A percentile compares a stretch with the other conserved stretches of the same genome.
Evolutionary conservation across 1,139 yeast genomes (phyloP).

Genomic region (Candida freyschussii): DNA sequence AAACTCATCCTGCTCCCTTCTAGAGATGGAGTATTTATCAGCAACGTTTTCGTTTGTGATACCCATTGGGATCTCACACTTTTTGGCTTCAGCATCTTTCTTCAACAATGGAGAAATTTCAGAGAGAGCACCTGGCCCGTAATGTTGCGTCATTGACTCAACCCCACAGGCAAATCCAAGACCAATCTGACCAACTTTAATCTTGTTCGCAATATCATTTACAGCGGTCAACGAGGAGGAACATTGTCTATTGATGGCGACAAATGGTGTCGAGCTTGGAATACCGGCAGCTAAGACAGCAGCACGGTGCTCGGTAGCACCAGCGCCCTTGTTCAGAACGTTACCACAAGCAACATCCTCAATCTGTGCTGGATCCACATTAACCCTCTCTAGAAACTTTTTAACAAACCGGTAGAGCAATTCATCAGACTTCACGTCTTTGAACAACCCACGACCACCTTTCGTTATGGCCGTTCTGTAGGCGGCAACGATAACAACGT

Average conservation of each 20-base stretch:
- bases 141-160: conserved; percentile 85
- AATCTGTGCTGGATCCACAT: conserved; percentile 55
- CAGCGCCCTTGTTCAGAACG: conserved; percentile 86
- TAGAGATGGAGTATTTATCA: conserved; percentile 52
- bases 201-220: conserved; percentile 85
- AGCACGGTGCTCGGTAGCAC: conserved; percentile 89
- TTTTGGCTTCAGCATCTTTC: conserved; percentile 43
- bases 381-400: conserved; percentile 53
- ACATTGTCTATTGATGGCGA: conserved; percentile 89
- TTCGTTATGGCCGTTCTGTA: conserved; percentile 85
- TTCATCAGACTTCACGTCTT: conserved; percentile 73
- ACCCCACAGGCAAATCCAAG: conserved; percentile 91
- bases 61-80: conserved; percentile 88
- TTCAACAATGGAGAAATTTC: conserved; percentile 51
- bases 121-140: conserved; percentile 69
- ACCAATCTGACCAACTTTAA: conserved; percentile 79
- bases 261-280: conserved; percentile 66
- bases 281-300: conserved; percentile 73
- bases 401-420: conserved; percentile 58
- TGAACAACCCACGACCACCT: conserved; percentile 80
- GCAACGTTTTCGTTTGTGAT: conserved; percentile 80
- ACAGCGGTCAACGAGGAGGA: conserved; percentile 91
- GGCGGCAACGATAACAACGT: conserved; percentile 82
- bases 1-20: conserved; percentile 77
- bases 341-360: conserved; percentile 88